Percentiles rank a stretch among this genome's conserved stretches.
Conservation (phyloP, 768 basidiomycete genomes). For the Boletellus sp. region DNA sequence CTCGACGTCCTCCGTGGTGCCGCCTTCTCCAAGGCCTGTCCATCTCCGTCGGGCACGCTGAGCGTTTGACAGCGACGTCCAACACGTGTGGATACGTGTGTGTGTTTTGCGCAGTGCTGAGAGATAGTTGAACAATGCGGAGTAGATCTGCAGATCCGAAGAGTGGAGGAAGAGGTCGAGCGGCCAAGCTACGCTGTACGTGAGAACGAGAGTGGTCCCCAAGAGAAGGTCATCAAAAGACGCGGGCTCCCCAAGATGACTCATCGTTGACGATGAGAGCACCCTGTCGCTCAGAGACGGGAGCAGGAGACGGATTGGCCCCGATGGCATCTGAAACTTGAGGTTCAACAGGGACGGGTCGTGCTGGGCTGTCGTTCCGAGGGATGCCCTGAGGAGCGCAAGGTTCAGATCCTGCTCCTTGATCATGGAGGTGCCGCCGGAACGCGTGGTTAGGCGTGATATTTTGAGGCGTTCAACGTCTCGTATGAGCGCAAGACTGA, state of each 20-base stretch:
- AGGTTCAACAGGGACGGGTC: constrained; percentile 74
- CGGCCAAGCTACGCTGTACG: constrained; percentile 78
- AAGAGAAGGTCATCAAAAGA: constrained; percentile 73
- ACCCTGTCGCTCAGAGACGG: constrained; percentile 55
- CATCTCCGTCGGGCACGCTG: constrained; percentile 81
- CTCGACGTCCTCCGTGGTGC: constrained; percentile 66
- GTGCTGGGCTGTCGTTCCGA: constrained; percentile 85
- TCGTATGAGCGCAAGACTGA: constrained; percentile 75
- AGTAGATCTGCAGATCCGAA: constrained; percentile 70
- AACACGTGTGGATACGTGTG: constrained; percentile 72
- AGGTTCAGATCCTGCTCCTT: constrained; percentile 88
- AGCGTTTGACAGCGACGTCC: constrained; percentile 81
- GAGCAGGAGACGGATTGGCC: constrained; percentile 76
- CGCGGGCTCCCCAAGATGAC: constrained; percentile 38
- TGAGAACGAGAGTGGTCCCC: constrained; percentile 70
- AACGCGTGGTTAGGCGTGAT: constrained; percentile 66
- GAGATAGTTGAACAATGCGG: constrained; percentile 75
- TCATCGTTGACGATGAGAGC: constrained; percentile 42
- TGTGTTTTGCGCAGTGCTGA: constrained; percentile 84
- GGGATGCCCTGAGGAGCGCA: constrained; percentile 79
- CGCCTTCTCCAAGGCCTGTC: constrained; percentile 86
- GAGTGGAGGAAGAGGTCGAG: constrained; percentile 84
- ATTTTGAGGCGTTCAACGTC: constrained; percentile 84
- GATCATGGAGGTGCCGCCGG: constrained; percentile 70
- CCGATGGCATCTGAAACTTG: constrained; percentile 73